Percentiles rank a stretch among this genome's conserved stretches.
These are phyloP conservation scores for Calonectria pseudoturangicola DNA, from an alignment of 2,329 filamentous ascomycete genomes.

Conservation along the genomic window DNA sequence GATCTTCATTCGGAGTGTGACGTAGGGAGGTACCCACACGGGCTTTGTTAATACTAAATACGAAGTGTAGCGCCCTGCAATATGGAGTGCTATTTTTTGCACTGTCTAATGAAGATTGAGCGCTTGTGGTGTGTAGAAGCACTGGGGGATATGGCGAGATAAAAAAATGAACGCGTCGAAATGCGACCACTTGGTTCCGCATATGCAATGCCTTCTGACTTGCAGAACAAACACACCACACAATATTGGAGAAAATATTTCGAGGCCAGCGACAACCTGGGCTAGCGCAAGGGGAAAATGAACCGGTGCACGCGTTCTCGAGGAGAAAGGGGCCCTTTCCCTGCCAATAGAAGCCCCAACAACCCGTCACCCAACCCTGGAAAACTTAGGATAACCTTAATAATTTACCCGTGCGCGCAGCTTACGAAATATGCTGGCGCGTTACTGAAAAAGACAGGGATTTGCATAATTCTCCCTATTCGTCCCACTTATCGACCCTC, in stretches of 20 bases:
- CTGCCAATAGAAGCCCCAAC: background rate
- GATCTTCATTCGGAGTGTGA: background rate
- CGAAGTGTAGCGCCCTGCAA: background rate
- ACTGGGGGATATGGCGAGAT: too few relatives aligned
- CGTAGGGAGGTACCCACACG: background rate
- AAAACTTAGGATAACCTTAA: slow-evolving; percentile 6
- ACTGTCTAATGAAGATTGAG: background rate
- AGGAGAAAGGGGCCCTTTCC: background rate
- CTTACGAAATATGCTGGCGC: slow-evolving; percentile 7
- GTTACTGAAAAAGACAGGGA: background rate
- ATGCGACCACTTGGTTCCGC: background rate
- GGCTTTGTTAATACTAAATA: background rate
- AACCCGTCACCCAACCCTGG: background rate
- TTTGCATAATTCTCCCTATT: background rate
- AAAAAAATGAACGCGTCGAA: background rate
- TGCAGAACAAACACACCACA: background rate
- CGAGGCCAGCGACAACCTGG: background rate
- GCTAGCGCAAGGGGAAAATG: background rate
- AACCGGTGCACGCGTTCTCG: background rate
- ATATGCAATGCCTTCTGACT: background rate
- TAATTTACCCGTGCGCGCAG: slow-evolving; percentile 6
- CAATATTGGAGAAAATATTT: background rate
- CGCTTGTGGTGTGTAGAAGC: background rate
- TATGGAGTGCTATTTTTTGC: background rate
- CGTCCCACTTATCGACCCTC: background rate